Conservation (phyloP, 139 green algal genomes). For the Diplosphaera chodatii region DNA sequence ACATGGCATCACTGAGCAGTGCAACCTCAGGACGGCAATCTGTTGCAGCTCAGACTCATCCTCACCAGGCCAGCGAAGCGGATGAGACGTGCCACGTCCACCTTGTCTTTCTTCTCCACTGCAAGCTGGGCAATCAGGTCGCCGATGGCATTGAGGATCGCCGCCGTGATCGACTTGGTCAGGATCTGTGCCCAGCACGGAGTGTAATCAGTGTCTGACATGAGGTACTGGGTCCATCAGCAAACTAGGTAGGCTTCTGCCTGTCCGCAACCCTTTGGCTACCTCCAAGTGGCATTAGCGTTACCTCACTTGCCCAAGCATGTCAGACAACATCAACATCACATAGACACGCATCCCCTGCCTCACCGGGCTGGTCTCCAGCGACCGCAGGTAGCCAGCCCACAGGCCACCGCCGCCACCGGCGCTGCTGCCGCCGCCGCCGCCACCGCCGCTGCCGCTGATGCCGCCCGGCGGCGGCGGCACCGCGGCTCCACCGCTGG, state of each 20-base stretch:
- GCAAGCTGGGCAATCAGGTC: constrained; percentile 74
- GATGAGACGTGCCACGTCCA: constrained; percentile 52
- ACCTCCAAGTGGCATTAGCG: no score
- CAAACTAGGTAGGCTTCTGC: no score
- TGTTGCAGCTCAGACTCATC: no score
- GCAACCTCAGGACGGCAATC: no score
- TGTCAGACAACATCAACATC: not conserved
- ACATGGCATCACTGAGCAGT: no score
- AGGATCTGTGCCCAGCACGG: constrained; percentile 28
- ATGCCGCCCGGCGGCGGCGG: constrained; percentile 5
- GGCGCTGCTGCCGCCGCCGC: constrained; percentile 3
- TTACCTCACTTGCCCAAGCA: not conserved
- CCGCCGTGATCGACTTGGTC: constrained; percentile 77
- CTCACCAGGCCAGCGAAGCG: constrained; percentile 72
- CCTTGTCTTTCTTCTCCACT: constrained; percentile 46
- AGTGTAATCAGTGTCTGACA: not conserved
- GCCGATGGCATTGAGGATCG: constrained; percentile 74
- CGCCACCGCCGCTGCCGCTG: constrained; percentile 23
- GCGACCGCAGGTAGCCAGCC: constrained; percentile 41
- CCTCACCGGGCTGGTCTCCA: constrained; percentile 31
- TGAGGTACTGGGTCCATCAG: no score
- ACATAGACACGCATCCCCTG: not conserved
- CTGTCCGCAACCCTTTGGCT: no score
- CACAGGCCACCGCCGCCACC: constrained; percentile 26
- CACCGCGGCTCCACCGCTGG: constrained; percentile 10